A percentile compares a stretch with the other conserved stretches of the same genome.
phyloP scores from a whole-genome alignment of 257 asterid genomes.

The Ophiorrhiza pumila region DNA sequence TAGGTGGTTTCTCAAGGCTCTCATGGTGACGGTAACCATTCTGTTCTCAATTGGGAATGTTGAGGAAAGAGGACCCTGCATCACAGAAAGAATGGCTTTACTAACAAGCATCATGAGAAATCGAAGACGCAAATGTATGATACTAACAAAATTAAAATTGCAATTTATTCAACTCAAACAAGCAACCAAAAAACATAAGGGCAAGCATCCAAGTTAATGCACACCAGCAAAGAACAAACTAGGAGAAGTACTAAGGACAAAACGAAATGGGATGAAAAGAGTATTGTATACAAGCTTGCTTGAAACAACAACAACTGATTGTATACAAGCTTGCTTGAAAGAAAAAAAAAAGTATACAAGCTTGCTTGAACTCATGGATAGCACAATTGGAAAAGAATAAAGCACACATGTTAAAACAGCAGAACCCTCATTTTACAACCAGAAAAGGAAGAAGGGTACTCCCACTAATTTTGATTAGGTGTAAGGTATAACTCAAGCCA shows the following conservation, averaged over 20 bases:
- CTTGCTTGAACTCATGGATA: not conserved
- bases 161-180: no score
- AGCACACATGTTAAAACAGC: no score
- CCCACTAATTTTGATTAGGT: not conserved
- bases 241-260: not conserved
- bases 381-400: no score
- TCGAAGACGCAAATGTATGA: not conserved
- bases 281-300: no score
- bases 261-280: not conserved
- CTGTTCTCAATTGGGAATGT: conserved; percentile 90
- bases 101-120: conserved; percentile 21
- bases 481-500: not conserved
- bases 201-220: not conserved
- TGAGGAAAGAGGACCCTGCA: conserved; percentile 89
- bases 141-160: not conserved
- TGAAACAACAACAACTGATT: no score
- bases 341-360: not conserved
- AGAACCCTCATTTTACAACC: not conserved
- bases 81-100: conserved; percentile 1
- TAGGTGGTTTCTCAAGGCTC: conserved; percentile 70
- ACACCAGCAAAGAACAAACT: not conserved
- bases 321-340: not conserved
- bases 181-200: no score
- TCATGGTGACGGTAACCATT: conserved; percentile 43
- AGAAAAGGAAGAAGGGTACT: not conserved